Evolutionary conservation across 192 early-diverging fungal species (phyloP), one percentile per base, ranked within the genome.

Genomic region (Chytriomyces sp.): DNA sequence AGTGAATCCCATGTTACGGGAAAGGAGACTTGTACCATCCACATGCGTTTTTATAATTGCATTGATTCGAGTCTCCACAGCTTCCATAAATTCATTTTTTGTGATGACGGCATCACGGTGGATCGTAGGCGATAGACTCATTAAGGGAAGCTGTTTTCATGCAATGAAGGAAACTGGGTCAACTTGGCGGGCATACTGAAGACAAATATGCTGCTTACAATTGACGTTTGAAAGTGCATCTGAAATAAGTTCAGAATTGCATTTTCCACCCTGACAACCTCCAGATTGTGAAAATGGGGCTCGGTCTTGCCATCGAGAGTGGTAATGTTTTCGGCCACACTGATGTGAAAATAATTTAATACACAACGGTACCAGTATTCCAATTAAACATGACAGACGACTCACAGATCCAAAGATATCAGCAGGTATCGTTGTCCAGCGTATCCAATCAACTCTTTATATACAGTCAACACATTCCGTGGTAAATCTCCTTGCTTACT

Each of bases 81-180:
- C 85, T 60, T 90, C 83, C 89, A 97, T 94, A 70, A 96, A 90
- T 67, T 89, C 91, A 83, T 98, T 99, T 81, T 98, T 98, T 26
- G 88, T 85, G 7, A 89, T 82, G 6, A 97, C 93, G 23, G 92
- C 90, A 46, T 98, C 95, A 44, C 96, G 89, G 77, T 98, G 95
- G 0, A 92, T 83, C 7, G 91, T 88, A 4, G 93, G 93, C 4
- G 93, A 91, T 13, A 85, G 69, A 18, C 83, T 81, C 5, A 94
- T 82, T 44, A 94, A 66, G 4, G 91, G 91, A 9, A 92, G 67
- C 92, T 94, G 61, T n/a, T 20, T 59, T 43, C 1, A 67, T 5
- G 46, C 5, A 18, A 11, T 60, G 5, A 60, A 28, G 57, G 10
- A 59, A 72, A 48, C 35, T 53, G 5, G 13, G 20, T 60, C n/a